A percentile compares a stretch with the other conserved stretches of the same genome.
phyloP scores from a whole-genome alignment of 1,284 basidiomycete species.

The Porogramme epimiltina region DNA sequence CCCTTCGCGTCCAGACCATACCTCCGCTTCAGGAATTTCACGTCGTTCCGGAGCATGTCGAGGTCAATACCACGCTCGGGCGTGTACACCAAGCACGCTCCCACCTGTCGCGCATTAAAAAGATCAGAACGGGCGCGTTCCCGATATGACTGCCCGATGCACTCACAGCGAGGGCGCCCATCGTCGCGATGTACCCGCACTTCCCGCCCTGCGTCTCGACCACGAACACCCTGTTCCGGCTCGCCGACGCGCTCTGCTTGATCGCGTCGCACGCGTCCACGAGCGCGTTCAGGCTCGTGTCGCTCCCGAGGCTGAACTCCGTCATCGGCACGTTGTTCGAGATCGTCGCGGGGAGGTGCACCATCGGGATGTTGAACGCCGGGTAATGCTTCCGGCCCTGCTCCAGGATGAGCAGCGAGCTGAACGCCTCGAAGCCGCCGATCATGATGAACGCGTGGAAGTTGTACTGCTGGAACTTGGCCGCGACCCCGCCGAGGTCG shows the following conservation, averaged over 20 bases:
- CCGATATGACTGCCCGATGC: too few relatives aligned
- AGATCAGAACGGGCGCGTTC: too few relatives aligned
- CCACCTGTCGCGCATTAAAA: slow-evolving; percentile 77
- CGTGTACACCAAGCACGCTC: slow-evolving; percentile 92
- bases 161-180: slow-evolving; percentile 92
- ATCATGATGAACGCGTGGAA: slow-evolving; percentile 88
- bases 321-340: slow-evolving; percentile 98
- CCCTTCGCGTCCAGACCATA: slow-evolving; percentile 89
- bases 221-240: slow-evolving; percentile 94
- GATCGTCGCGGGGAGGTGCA: slow-evolving; percentile 92
- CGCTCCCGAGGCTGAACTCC: slow-evolving; percentile 93
- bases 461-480: slow-evolving; percentile 87
- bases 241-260: slow-evolving; percentile 96
- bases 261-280: slow-evolving; percentile 98
- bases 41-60: slow-evolving; percentile 81
- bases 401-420: slow-evolving; percentile 77
- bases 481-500: slow-evolving; percentile 86
- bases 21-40: slow-evolving; percentile 86
- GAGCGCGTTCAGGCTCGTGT: slow-evolving; percentile 96
- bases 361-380: slow-evolving; percentile 91
- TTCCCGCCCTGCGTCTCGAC: slow-evolving; percentile 98
- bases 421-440: slow-evolving; percentile 96
- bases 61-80: slow-evolving; percentile 91
- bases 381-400: slow-evolving; percentile 83
- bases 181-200: slow-evolving; percentile 93